Evolutionary conservation across 192 early-diverging fungal genomes (phyloP), one percentile per base, ranked within the genome.

Genomic region (Coemansia sp.): DNA sequence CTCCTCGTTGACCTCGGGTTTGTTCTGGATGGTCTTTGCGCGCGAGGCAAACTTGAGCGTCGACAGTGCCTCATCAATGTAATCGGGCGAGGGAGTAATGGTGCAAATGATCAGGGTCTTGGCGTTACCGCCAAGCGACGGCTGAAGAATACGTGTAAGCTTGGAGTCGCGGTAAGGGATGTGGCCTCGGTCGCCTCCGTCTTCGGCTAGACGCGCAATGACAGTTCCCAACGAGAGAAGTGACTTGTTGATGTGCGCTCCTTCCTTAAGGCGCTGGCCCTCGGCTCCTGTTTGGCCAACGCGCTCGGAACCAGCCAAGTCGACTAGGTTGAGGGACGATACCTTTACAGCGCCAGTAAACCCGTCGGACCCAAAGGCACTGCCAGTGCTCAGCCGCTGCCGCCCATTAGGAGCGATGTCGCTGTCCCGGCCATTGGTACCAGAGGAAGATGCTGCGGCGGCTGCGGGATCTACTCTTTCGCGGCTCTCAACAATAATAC

Each of bases 121-220:
- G 0, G 96, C 93, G 70, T 93, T 95, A 41, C 97, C 97, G 8
- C 92, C 92, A 5, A 99, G 85, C 0, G 97, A 96, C 6, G 92
- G 87, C 76, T 98, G 96, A 22, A 99, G 75, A 29, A 99, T 94
- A 24, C 97, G 86, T 2, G 97, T 99, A 47, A 99, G 76, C 68
- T 98, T 98, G 0, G 96, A 98, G 73, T 99, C 97, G 39, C 97
- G 92, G 80, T 93, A 99, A 1, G 97, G 97, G 58, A 99, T 94
- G 80, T 98, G 97, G 2, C 87, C 88, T n/a, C 72, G 68, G 41
- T 81, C 84, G 33, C 80, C 74, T 39, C 83, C 83, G 46, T 87
- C 86, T 31, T 86, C 86, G 2, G 97, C 95, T 22, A 99, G 72
- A 65, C 94, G 93, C 1, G 89, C 89, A 76, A 99, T 99, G 52